Evolutionary conservation across 441 rosid species (phyloP).

Genomic region (Brassica balearica): DNA sequence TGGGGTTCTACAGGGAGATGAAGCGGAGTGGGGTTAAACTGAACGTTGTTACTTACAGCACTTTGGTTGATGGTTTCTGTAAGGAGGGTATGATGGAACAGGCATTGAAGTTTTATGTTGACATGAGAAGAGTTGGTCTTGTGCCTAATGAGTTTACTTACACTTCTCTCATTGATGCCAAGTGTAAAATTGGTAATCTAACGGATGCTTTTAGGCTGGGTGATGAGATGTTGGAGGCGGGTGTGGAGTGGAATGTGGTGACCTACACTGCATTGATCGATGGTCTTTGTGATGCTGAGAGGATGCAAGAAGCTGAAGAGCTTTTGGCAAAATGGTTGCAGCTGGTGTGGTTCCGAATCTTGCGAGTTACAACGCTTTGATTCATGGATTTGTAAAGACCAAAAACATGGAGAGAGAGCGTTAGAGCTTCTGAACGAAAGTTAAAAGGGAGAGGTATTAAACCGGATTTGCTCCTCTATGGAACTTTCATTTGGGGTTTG

Average conservation of each 20-base stretch:
- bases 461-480: slow-evolving; percentile 64
- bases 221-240: slow-evolving; percentile 63
- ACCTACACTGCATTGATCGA: slow-evolving; percentile 65
- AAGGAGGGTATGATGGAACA: slow-evolving; percentile 76
- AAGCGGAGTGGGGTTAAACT: slow-evolving; percentile 59
- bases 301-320: slow-evolving; percentile 65
- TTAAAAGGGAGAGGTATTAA: slow-evolving; percentile 56
- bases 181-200: slow-evolving; percentile 63
- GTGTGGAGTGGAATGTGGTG: slow-evolving; percentile 59
- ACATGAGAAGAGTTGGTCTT: slow-evolving; percentile 71
- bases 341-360: slow-evolving; percentile 63
- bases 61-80: slow-evolving; percentile 74
- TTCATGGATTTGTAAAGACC: slow-evolving; percentile 68
- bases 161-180: slow-evolving; percentile 75
- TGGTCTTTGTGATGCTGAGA: slow-evolving; percentile 68
- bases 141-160: slow-evolving; percentile 74
- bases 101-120: slow-evolving; percentile 68
- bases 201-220: slow-evolving; percentile 65
- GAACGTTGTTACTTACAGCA: slow-evolving; percentile 72
- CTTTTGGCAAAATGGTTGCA: slow-evolving; percentile 52
- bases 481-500: slow-evolving; percentile 72
- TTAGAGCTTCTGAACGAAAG: slow-evolving; percentile 57
- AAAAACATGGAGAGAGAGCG: slow-evolving; percentile 59
- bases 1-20: slow-evolving; percentile 63
- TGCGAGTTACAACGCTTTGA: slow-evolving; percentile 60